A percentile compares a stretch with the other conserved stretches of the same genome.
These are phyloP conservation scores for Anisodus tanguticus DNA, from an alignment of 257 asterid species.

Conservation along the genomic window DNA sequence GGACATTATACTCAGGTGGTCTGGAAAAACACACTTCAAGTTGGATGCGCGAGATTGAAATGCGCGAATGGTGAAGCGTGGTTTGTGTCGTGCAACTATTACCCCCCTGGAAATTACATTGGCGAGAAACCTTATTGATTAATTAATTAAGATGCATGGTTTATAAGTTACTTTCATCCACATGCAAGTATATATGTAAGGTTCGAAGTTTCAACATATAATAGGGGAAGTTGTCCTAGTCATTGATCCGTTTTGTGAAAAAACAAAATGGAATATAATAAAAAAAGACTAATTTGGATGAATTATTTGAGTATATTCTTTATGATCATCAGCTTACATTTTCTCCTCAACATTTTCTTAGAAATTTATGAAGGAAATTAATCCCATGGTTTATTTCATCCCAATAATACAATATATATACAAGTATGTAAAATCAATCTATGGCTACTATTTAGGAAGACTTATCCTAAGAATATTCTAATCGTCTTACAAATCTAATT, in stretches of 20 bases:
- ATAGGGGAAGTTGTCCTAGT: not conserved
- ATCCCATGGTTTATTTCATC: too few relatives aligned
- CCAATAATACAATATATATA: too few relatives aligned
- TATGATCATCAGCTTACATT: not conserved
- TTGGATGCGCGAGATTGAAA: constrained; percentile 41
- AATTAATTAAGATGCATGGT: constrained; percentile 18
- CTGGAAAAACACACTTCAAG: constrained; percentile 35
- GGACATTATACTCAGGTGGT: constrained; percentile 45
- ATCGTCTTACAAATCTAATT: too few relatives aligned
- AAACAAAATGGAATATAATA: not conserved
- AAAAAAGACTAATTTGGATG: not conserved
- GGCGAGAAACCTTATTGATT: constrained; percentile 40
- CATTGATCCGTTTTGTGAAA: not conserved
- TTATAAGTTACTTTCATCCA: not conserved
- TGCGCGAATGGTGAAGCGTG: constrained; percentile 24
- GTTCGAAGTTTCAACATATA: not conserved
- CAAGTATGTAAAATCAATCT: too few relatives aligned
- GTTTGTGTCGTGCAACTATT: constrained; percentile 43
- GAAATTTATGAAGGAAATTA: too few relatives aligned
- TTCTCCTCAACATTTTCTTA: too few relatives aligned
- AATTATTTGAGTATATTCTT: not conserved
- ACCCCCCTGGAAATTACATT: constrained; percentile 42
- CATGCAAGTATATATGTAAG: not conserved
- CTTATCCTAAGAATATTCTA: too few relatives aligned
- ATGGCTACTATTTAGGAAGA: too few relatives aligned